Evolutionary conservation across 495 filamentous ascomycete species (phyloP), one percentile per base, ranked within the genome.

Genomic region (Peziza echinospora): DNA sequence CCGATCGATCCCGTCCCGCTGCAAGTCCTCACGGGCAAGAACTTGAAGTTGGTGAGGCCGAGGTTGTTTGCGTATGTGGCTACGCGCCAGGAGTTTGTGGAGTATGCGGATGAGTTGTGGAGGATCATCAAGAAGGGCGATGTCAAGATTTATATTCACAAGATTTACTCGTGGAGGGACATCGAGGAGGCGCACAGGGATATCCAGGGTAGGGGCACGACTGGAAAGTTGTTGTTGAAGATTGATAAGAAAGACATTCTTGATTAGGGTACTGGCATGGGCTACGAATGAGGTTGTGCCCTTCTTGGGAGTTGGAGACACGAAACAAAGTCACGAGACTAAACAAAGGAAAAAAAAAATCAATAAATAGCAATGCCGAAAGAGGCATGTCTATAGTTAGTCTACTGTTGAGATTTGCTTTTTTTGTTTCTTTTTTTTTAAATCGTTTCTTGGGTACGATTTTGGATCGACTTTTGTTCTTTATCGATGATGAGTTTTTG

Each of bases 121-220:
- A 68, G 66, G 2, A 67, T 84, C 49, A 70, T 96, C 24, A 57
- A 62, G 46, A 69, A 72, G 39, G 76, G 75, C 24, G 71, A 81
- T 53, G 62, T 93, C 26, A 76, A 82, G 51, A 69, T 80, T 19
- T 70, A 70, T 52, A 72, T 96, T 21, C 83, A 94, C 58, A 70
- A 92, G 51, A 63, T 73, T 1, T 97, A 96, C 60, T 73, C 78
- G n/a, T 62, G 96, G 43, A 69, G 72, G 59, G 78, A 93, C 24
- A 74, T 83, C 19, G 73, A 63, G 19, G 67, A 72, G 51, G 85
- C 82, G 21, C 45, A 16, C 44, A 46, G 73, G 59, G 89, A 94
- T 64, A 63, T 96, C 24, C 82, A 91, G 62, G 72, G 80, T 22
- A 65, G 86, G 44, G 80, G 78, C 65, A 84, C 82, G 0, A 87